phyloP scores from a whole-genome alignment of 768 basidiomycete species.

The Pulveroboletus sp. region DNA sequence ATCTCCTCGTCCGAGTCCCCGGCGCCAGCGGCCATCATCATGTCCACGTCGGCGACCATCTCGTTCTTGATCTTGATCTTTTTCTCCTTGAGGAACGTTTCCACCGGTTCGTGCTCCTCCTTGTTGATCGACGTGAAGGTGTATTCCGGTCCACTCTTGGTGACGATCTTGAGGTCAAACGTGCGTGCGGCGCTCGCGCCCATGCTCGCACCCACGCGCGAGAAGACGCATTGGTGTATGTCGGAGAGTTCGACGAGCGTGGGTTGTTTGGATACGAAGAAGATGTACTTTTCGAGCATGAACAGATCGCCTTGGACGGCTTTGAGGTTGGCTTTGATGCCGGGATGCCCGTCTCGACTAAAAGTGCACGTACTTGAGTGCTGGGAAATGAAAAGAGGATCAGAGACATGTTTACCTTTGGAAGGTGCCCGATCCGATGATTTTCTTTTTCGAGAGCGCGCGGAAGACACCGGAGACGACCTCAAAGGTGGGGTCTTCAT shows the following conservation, averaged over 20 bases:
- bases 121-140: slow-evolving; percentile 93
- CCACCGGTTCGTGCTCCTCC: slow-evolving; percentile 87
- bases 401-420: slow-evolving; percentile 56
- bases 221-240: slow-evolving; percentile 88
- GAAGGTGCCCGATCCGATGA: slow-evolving; percentile 82
- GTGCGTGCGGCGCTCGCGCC: slow-evolving; percentile 81
- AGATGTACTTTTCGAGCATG: slow-evolving; percentile 95
- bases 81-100: slow-evolving; percentile 83
- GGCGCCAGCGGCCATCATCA: slow-evolving; percentile 60
- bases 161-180: slow-evolving; percentile 88
- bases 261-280: slow-evolving; percentile 97
- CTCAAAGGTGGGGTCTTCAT: slow-evolving; percentile 93
- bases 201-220: slow-evolving; percentile 85
- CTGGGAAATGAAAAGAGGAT: background rate
- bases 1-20: slow-evolving; percentile 78
- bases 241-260: slow-evolving; percentile 86
- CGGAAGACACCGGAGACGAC: slow-evolving; percentile 94
- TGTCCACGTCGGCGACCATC: slow-evolving; percentile 84
- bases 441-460: slow-evolving; percentile 85
- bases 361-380: background rate
- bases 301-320: slow-evolving; percentile 96
- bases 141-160: slow-evolving; percentile 79
- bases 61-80: slow-evolving; percentile 94
- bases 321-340: slow-evolving; percentile 98
- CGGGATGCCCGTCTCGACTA: slow-evolving; percentile 85